These are phyloP conservation scores for Pulicaria dysenterica DNA, from an alignment of 129 eudicot species.

Conservation along the genomic window DNA sequence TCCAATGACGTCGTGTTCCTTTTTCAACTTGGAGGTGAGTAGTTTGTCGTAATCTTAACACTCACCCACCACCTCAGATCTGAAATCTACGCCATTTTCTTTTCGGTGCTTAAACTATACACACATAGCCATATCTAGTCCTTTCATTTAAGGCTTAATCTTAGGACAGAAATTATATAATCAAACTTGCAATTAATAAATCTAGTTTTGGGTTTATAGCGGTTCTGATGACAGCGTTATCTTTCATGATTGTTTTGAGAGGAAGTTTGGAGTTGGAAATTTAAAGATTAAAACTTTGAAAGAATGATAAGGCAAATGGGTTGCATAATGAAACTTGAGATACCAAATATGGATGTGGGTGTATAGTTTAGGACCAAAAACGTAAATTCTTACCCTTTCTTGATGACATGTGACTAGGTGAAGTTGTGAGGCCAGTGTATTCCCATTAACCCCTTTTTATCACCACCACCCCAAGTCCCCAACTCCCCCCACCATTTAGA, in stretches of 20 bases:
- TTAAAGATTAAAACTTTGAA: not conserved
- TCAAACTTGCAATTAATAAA: not conserved
- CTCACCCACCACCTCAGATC: constrained; percentile 36
- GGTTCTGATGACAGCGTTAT: no score
- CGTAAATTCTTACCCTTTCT: constrained; percentile 10
- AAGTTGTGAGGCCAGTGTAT: constrained; percentile 32
- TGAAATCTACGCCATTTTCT: constrained; percentile 8
- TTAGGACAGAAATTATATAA: not conserved
- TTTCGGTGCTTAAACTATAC: constrained; percentile 2
- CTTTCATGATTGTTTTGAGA: not conserved
- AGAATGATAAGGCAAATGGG: not conserved
- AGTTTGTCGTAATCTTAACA: constrained; percentile 17
- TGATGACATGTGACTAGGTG: constrained; percentile 33
- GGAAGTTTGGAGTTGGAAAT: not conserved
- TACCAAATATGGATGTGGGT: constrained; percentile 11
- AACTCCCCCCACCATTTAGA: constrained; percentile 29
- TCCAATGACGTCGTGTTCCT: constrained; percentile 15
- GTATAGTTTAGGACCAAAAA: constrained; percentile 19
- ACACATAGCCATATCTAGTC: not conserved
- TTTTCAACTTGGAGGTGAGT: constrained; percentile 18
- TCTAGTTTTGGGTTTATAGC: no score
- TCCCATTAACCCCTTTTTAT: constrained; percentile 47
- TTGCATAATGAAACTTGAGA: not conserved
- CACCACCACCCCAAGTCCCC: constrained; percentile 29
- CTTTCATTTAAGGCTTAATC: not conserved